Percentiles rank a stretch among this genome's conserved stretches.
Conservation (phyloP, 768 basidiomycete species). For the Amanita molliuscula region DNA sequence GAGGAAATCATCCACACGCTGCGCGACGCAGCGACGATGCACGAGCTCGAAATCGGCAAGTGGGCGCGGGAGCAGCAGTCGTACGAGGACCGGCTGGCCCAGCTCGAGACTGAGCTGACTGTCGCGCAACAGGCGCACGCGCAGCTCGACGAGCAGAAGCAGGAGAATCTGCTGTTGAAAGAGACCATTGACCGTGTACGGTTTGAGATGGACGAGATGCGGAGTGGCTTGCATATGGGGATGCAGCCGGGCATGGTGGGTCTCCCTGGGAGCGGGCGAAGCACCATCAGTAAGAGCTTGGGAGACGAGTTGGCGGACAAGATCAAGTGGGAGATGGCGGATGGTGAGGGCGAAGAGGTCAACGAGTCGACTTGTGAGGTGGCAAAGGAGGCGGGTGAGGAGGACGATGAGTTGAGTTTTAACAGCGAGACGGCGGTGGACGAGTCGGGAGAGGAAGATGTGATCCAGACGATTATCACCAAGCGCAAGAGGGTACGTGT, state of each 20-base stretch:
- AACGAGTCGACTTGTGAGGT: constrained; percentile 22
- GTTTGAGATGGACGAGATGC: constrained; percentile 90
- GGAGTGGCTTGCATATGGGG: constrained; percentile 33
- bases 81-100: constrained; percentile 60
- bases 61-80: constrained; percentile 56
- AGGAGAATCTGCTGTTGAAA: constrained; percentile 85
- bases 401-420: constrained; percentile 21
- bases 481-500: constrained; percentile 58
- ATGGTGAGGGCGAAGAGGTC: constrained; percentile 25
- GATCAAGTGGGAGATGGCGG: constrained; percentile 38
- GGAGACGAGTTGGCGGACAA: constrained; percentile 64
- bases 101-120: constrained; percentile 64
- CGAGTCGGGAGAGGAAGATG: constrained; percentile 60
- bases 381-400: constrained; percentile 23
- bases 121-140: constrained; percentile 63
- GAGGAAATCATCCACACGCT: constrained; percentile 63
- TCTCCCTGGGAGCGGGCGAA: constrained; percentile 32
- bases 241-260: constrained; percentile 25
- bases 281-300: constrained; percentile 61
- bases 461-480: constrained; percentile 85
- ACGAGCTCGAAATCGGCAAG: constrained; percentile 58
- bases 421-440: constrained; percentile 2
- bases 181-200: constrained; percentile 95
- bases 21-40: constrained; percentile 48
- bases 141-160: constrained; percentile 85